phyloP scores from a whole-genome alignment of 768 basidiomycete species.

The Boletellus ananas region DNA sequence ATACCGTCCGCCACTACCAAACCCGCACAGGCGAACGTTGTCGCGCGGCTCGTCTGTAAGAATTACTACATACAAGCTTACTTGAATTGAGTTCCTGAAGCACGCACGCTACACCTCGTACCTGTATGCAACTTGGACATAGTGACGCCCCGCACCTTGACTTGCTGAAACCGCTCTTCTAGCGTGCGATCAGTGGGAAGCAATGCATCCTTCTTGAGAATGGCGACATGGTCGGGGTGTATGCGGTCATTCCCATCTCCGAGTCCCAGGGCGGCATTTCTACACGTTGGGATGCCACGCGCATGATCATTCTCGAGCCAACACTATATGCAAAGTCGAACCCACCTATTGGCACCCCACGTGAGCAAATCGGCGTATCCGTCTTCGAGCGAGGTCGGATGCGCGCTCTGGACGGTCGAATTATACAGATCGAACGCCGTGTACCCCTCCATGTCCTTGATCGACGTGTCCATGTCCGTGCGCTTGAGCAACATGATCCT shows the following conservation, averaged over 20 bases:
- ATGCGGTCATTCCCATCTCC: constrained; percentile 75
- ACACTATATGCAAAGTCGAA: background rate
- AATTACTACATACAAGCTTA: constrained; percentile 33
- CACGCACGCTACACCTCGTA: constrained; percentile 20
- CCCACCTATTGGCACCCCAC: constrained; percentile 81
- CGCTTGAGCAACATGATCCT: constrained; percentile 75
- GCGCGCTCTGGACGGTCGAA: constrained; percentile 75
- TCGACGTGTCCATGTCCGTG: constrained; percentile 61
- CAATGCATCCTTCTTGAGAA: constrained; percentile 30
- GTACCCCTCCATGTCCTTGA: constrained; percentile 86
- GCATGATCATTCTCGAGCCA: background rate
- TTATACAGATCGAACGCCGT: constrained; percentile 94
- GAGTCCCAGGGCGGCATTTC: constrained; percentile 86
- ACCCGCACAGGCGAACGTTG: constrained; percentile 85
- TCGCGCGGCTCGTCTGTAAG: constrained; percentile 70
- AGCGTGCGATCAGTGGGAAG: constrained; percentile 23
- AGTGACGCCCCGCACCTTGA: constrained; percentile 57
- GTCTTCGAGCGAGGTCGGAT: constrained; percentile 41
- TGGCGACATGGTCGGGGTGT: constrained; percentile 71
- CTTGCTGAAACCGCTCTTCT: constrained; percentile 54
- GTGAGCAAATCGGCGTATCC: constrained; percentile 63
- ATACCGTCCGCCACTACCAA: constrained; percentile 82
- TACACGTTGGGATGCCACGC: constrained; percentile 21
- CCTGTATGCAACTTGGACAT: constrained; percentile 94
- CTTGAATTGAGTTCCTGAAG: background rate